Base-by-base conservation (phyloP, 208 protist genomes). In the Wallacemonas sp. region DNA sequence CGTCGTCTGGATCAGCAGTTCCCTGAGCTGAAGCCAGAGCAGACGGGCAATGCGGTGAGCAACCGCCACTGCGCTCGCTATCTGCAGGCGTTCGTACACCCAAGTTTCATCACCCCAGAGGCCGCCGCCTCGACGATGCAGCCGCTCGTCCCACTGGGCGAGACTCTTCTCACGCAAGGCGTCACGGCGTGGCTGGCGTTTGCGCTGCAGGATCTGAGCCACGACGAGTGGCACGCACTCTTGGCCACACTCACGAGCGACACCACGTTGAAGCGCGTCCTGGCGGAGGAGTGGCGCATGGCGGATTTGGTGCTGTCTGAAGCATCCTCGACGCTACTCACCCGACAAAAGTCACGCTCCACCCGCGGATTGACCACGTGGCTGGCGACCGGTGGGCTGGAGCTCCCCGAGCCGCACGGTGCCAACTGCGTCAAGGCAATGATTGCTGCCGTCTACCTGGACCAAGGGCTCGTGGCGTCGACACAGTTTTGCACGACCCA, bases 281-380 rank as follows among this genome's bases (percentile, higher is more conserved):
- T 96, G 48, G 76, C 86, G 29, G 66, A 80, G 41, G 71, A 75
- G n/a, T 96, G 91, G 88, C 61, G 73, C 27, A 66, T 96, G 64
- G 86, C 93, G 48, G 67, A 89, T 78, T 81, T 96, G 80, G 69
- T 96, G 1, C 75, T 96, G 9, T 91, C 91, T n/a, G 91, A 96
- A 64, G 78, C 80, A 23, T 85, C 82, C 2, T 76, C 85, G 12
- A 72, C 91, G 21, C 57, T 92, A 30, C 77, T 96, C 62, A 74
- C 78, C 1, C 55, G 63, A n/a, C 63, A 83, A 46, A 72, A 80
- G 38, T 52, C 81, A 30, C 69, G 58, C 17, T 86, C 82, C 1
- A 68, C 85, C 12, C 79, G 80, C 36, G 83, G 79, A 11, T 67
- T 93, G 26, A 56, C 85, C 29, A 60, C 67, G 12, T 93, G 87